Base-by-base conservation (phyloP, 345 rosid genomes). In the Cardamine resedifolia region DNA sequence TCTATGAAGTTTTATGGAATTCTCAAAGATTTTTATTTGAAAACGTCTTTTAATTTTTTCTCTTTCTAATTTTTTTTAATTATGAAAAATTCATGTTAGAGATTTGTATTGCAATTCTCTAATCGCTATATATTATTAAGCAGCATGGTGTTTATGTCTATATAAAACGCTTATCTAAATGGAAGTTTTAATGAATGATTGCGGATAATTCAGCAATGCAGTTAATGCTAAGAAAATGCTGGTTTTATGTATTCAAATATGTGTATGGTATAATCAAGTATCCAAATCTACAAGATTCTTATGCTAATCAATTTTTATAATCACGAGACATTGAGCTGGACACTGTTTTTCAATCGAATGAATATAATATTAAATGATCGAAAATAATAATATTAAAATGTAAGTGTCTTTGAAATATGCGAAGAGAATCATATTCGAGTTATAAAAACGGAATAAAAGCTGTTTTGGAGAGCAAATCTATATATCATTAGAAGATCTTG, bases 381-480 rank as follows among this genome's bases (percentile, higher is more conserved):
- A 57, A 39, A 41, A 24, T 4, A 60, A 45, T 34, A 21, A 8
- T 31, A 34, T 56, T 51, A 18, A 30, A 68, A 5, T 8, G 20
- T 2, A 56, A 20, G 28, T 14, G 21, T 31, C 44, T 43, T 20
- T 20, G 4, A 56, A 21, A 58, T 23, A 31, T 6, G 36, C 18
- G 18, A 30, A 19, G 6, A 58, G 7, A 33, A 45, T 47, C 56
- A 48, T 14, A 24, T 20, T 15, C 26, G 24, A 49, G 18, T 18
- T 47, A 20, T 57, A 64, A 38, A 58, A 58, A 27, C 5, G 31
- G 5, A 58, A 34, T 57, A 12, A 10, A 58, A 57, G 60, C 59
- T 14, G 66, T 36, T 19, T 47, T 66, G n/a, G 66, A 66, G 61
- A 50, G 47, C 60, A 66, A 74, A 49, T 58, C 47, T 58, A 41